These are phyloP conservation scores for Hymenoscyphus occultus DNA, from an alignment of 2,329 filamentous ascomycete genomes.

Conservation along the genomic window DNA sequence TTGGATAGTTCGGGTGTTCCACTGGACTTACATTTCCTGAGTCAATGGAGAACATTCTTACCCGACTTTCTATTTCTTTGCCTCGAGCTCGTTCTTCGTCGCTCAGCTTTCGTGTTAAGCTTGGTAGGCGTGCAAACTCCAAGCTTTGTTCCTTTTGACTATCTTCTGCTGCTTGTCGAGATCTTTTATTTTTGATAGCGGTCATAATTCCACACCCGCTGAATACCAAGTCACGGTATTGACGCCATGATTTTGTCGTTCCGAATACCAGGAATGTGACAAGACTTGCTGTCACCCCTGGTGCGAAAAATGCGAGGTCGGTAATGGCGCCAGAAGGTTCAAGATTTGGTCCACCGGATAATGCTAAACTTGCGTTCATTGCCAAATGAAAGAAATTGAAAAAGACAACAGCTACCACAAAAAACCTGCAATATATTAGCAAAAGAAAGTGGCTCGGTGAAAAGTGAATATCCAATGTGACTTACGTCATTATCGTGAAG, in stretches of 20 bases:
- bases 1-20: not conserved
- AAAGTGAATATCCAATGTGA: not conserved
- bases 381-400: constrained; percentile 38
- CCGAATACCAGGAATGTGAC: constrained; percentile 43
- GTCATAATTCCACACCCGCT: constrained; percentile 10
- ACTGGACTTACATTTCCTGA: not conserved
- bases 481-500: constrained; percentile 41
- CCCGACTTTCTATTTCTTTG: constrained; percentile 3
- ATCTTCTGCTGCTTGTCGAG: not conserved
- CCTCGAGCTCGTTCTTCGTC: constrained; percentile 8
- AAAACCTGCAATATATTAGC: constrained; percentile 31
- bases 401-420: constrained; percentile 41
- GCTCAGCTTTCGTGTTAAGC: constrained; percentile 5
- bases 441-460: not conserved
- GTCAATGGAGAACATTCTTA: constrained; percentile 6
- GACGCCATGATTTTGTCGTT: constrained; percentile 39
- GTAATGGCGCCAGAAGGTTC: constrained; percentile 32
- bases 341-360: constrained; percentile 37
- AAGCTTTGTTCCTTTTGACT: constrained; percentile 7
- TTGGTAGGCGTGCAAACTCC: constrained; percentile 12
- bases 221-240: constrained; percentile 30
- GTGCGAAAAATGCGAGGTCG: constrained; percentile 40
- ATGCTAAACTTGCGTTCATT: constrained; percentile 34
- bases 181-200: constrained; percentile 3
- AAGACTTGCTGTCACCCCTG: constrained; percentile 40